phyloP scores from a whole-genome alignment of 345 rosid species.

The Eucalyptus grandis region DNA sequence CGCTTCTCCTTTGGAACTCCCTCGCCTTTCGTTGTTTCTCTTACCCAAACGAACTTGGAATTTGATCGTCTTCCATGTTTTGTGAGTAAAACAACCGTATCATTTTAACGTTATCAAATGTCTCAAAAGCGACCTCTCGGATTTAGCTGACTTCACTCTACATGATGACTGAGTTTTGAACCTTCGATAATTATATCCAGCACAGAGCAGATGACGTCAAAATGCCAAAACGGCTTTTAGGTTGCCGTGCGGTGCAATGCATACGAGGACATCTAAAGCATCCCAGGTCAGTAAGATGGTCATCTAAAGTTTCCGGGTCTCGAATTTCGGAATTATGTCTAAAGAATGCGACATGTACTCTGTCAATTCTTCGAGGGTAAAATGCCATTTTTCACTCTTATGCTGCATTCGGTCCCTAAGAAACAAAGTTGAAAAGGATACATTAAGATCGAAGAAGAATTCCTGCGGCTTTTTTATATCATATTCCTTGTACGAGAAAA shows the following conservation, averaged over 20 bases:
- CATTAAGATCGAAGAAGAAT: background rate
- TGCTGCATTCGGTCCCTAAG: background rate
- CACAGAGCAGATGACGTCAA: background rate
- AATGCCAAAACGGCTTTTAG: background rate
- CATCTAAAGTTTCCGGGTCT: background rate
- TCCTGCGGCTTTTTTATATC: background rate
- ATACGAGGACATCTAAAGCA: background rate
- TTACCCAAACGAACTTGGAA: rapidly evolving
- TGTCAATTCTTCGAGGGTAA: background rate
- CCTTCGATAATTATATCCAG: background rate
- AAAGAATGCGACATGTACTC: background rate
- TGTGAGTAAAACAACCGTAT: background rate
- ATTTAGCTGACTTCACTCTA: background rate
- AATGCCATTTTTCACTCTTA: background rate
- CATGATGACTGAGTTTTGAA: background rate
- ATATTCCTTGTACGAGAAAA: background rate
- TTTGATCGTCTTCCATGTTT: background rate
- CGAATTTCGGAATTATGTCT: background rate
- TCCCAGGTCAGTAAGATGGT: background rate
- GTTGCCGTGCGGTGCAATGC: background rate
- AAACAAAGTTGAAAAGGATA: background rate
- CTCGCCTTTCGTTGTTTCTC: background rate
- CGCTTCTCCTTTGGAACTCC: background rate
- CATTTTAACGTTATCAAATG: background rate
- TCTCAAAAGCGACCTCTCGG: background rate